A percentile compares a stretch with the other conserved stretches of the same genome.
phyloP scores from a whole-genome alignment of 1,139 yeast genomes.

The Suhomyces taliae region DNA sequence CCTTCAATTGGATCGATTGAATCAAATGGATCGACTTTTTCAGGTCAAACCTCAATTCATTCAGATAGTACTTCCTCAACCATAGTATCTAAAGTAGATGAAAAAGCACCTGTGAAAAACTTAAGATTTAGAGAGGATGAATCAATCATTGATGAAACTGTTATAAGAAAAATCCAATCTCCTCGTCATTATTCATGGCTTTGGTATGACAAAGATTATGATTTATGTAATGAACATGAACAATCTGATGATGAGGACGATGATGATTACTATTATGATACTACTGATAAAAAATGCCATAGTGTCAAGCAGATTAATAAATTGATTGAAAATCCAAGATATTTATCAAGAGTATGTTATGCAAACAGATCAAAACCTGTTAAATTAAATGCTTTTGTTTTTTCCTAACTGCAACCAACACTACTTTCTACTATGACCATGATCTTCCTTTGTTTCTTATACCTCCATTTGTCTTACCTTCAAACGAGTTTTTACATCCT shows the following conservation, averaged over 20 bases:
- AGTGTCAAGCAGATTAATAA: slow-evolving; percentile 29
- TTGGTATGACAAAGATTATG: slow-evolving; percentile 37
- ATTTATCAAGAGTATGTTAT: slow-evolving; percentile 30
- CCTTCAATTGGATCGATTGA: slow-evolving; percentile 17
- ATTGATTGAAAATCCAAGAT: slow-evolving; percentile 18
- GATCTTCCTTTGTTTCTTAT: too few relatives aligned
- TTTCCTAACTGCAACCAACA: slow-evolving; percentile 9
- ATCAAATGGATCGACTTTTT: slow-evolving; percentile 14
- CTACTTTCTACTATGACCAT: too few relatives aligned
- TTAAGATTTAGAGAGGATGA: slow-evolving; percentile 21
- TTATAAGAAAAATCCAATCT: background rate
- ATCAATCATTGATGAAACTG: slow-evolving; percentile 14
- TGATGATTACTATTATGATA: slow-evolving; percentile 13
- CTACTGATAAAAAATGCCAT: slow-evolving; percentile 16
- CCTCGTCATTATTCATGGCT: slow-evolving; percentile 32
- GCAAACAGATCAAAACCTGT: slow-evolving; percentile 25
- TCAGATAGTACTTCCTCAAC: slow-evolving; percentile 16
- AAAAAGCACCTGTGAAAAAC: slow-evolving; percentile 8
- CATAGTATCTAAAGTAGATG: slow-evolving; percentile 8
- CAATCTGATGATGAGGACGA: slow-evolving; percentile 22
- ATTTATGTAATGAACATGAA: slow-evolving; percentile 29
- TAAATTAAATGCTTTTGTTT: slow-evolving; percentile 33
- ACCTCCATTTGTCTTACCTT: too few relatives aligned
- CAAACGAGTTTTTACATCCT: too few relatives aligned
- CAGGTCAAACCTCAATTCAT: slow-evolving; percentile 10